Evolutionary conservation across 345 rosid genomes (phyloP).

Genomic region (Combretum micranthum): DNA sequence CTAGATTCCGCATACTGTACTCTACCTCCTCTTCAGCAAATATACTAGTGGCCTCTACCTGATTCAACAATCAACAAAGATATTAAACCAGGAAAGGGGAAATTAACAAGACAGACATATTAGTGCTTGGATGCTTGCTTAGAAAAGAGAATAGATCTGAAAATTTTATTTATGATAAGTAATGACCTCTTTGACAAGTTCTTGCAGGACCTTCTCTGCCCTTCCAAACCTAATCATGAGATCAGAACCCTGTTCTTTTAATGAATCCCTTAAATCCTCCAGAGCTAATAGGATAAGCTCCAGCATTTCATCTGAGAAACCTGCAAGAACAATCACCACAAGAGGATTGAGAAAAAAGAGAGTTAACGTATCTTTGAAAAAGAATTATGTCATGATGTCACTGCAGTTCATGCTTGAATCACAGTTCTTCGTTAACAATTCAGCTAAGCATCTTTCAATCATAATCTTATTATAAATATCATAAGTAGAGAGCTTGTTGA

Average conservation of each 20-base stretch:
- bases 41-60: constrained; percentile 57
- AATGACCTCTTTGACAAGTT: constrained; percentile 57
- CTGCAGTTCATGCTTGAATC: neutral
- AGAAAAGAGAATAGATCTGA: constrained; percentile 8
- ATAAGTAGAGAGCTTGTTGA: too few species aligned
- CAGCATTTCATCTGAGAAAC: constrained; percentile 65
- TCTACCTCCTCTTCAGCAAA: constrained; percentile 80
- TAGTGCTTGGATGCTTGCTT: constrained; percentile 3
- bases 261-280: constrained; percentile 49
- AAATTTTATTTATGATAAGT: constrained; percentile 3
- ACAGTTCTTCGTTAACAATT: too few species aligned
- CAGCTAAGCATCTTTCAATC: too few species aligned
- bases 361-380: too few species aligned
- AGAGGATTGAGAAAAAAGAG: neutral
- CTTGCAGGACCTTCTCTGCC: constrained; percentile 50
- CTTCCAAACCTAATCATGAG: constrained; percentile 73
- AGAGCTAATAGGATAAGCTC: constrained; percentile 60
- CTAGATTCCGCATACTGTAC: constrained; percentile 33
- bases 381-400: neutral
- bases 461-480: too few species aligned
- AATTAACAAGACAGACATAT: neutral
- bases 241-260: constrained; percentile 61
- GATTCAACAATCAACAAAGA: constrained; percentile 18
- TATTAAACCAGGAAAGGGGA: constrained; percentile 1
- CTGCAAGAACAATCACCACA: constrained; percentile 24